Conservation (phyloP, 108 stramenopile species). For the Pseudonitzschia multiseries region DNA sequence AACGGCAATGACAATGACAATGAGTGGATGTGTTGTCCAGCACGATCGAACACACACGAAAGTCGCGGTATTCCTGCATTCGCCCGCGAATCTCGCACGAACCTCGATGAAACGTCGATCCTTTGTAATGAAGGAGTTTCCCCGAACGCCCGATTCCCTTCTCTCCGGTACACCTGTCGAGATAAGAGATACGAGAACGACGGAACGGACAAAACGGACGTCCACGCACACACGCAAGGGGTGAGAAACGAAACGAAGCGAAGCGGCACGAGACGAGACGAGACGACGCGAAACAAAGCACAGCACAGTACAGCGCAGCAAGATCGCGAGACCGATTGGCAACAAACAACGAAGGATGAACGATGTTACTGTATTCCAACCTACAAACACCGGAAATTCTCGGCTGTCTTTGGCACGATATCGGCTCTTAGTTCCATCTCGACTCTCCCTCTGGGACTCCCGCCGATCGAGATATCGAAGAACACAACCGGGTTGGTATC, state of each 20-base stretch:
- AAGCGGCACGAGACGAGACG: background rate
- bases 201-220: no score
- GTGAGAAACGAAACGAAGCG: background rate
- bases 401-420: conserved; percentile 84
- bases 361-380: no score
- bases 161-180: conserved; percentile 48
- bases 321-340: no score
- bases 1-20: no score
- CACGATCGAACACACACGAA: no score
- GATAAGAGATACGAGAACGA: conserved; percentile 34
- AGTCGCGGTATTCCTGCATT: no score
- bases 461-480: conserved; percentile 94
- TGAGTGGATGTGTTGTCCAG: conserved; percentile 8
- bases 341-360: no score
- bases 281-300: background rate
- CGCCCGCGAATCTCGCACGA: no score
- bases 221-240: no score
- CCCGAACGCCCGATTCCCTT: conserved; percentile 44
- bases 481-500: conserved; percentile 89
- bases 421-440: conserved; percentile 64
- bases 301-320: no score
- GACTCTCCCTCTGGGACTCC: conserved; percentile 73
- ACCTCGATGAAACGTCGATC: conserved; percentile 90
- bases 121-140: conserved; percentile 89
- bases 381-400: conserved; percentile 82